Conservation (phyloP, 345 rosid species). For the Firmiana major region DNA sequence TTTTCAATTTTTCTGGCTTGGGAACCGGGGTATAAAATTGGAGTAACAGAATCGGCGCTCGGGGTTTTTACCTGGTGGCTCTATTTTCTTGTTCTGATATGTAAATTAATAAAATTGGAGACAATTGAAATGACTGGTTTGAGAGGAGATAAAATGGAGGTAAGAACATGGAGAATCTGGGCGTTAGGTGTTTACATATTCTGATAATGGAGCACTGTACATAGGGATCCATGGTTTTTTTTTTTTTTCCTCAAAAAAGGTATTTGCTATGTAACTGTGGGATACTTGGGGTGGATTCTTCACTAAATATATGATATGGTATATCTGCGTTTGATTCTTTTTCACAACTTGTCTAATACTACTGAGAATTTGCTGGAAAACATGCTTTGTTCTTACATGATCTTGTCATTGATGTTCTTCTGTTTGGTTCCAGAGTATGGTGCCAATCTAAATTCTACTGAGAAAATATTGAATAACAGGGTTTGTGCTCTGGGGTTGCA, state of each 20-base stretch:
- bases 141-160: slow-evolving; percentile 8
- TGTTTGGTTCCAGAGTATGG: not conserved
- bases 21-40: slow-evolving; percentile 18
- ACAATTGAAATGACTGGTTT: slow-evolving; percentile 11
- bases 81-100: slow-evolving; percentile 29
- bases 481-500: not conserved
- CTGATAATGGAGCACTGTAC: slow-evolving; percentile 28
- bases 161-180: not conserved
- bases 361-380: not conserved
- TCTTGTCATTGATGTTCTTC: not conserved
- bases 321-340: slow-evolving; percentile 27
- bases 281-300: slow-evolving; percentile 30
- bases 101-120: slow-evolving; percentile 40
- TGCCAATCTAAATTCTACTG: not conserved
- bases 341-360: not conserved
- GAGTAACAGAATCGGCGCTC: slow-evolving; percentile 16
- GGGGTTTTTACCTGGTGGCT: slow-evolving; percentile 23
- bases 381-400: not conserved
- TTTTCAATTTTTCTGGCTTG: slow-evolving; percentile 21
- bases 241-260: slow-evolving; percentile 10
- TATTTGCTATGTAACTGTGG: slow-evolving; percentile 39
- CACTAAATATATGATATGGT: slow-evolving; percentile 21
- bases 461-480: not conserved
- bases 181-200: too few relatives aligned
- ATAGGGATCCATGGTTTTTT: slow-evolving; percentile 19